Evolutionary conservation across 805 yeast species (phyloP).

Genomic region (Metschnikowia proteae): DNA sequence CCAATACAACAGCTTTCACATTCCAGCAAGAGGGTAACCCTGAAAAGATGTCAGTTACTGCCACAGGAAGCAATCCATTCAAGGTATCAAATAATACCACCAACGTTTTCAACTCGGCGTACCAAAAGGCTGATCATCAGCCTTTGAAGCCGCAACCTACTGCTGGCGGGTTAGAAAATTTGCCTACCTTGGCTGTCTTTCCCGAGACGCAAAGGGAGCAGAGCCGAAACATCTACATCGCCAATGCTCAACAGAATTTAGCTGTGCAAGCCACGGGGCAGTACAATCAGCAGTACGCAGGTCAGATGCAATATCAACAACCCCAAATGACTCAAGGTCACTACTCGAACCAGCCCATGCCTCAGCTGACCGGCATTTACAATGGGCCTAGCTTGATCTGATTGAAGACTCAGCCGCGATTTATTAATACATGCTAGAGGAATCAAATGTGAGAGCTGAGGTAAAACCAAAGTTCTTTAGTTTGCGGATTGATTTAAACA

Average conservation of each 20-base stretch:
- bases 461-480: not conserved
- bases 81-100: conserved; percentile 38
- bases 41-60: conserved; percentile 25
- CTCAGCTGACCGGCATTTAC: conserved; percentile 10
- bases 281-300: conserved; percentile 8
- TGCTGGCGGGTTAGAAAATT: conserved; percentile 68
- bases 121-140: conserved; percentile 19
- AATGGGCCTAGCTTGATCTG: conserved; percentile 26
- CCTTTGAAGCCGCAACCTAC: conserved; percentile 51
- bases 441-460: not conserved
- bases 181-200: conserved; percentile 65
- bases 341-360: not conserved
- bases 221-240: conserved; percentile 33
- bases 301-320: conserved; percentile 5
- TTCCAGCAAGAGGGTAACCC: conserved; percentile 9
- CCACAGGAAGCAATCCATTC: conserved; percentile 64
- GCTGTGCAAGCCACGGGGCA: conserved; percentile 13
- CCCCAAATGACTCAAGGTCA: conserved; percentile 5
- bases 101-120: conserved; percentile 26
- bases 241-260: conserved; percentile 33
- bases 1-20: conserved; percentile 17
- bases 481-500: not conserved
- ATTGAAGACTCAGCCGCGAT: not conserved
- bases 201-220: conserved; percentile 51
- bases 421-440: conserved; percentile 1